Conservation (phyloP, 2,329 filamentous ascomycete genomes). For the Whalleya microplaca region DNA sequence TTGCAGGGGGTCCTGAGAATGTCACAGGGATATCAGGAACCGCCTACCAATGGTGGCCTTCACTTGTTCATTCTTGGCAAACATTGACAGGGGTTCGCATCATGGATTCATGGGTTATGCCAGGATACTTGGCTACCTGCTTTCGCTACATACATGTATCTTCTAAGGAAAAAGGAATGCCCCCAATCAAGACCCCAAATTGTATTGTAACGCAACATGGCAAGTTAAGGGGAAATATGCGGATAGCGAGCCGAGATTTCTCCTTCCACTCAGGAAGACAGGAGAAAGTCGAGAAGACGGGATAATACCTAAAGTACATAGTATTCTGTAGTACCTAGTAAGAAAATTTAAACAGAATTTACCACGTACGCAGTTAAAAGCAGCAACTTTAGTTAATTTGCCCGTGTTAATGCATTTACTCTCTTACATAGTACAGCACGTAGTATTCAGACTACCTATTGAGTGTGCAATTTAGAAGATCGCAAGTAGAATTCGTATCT, state of each 20-base stretch:
- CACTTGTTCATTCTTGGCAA: slow-evolving; percentile 20
- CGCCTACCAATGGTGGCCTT: slow-evolving; percentile 24
- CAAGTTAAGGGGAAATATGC: background rate
- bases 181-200: background rate
- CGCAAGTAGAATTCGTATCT: background rate
- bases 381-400: background rate
- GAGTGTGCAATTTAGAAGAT: background rate
- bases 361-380: background rate
- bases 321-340: too few relatives aligned
- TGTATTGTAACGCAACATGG: background rate
- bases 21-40: slow-evolving; percentile 29
- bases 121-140: slow-evolving; percentile 10
- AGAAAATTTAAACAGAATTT: too few relatives aligned
- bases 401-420: background rate
- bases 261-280: background rate
- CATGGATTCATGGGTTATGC: slow-evolving; percentile 13
- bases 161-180: background rate
- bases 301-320: too few relatives aligned
- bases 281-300: too few relatives aligned
- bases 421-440: background rate
- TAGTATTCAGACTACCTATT: background rate
- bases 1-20: slow-evolving; percentile 39
- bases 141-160: too few relatives aligned
- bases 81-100: slow-evolving; percentile 14
- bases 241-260: background rate